Evolutionary conservation across 2,329 filamentous ascomycete genomes (phyloP).

Genomic region (Emmonsiellopsis sp.): DNA sequence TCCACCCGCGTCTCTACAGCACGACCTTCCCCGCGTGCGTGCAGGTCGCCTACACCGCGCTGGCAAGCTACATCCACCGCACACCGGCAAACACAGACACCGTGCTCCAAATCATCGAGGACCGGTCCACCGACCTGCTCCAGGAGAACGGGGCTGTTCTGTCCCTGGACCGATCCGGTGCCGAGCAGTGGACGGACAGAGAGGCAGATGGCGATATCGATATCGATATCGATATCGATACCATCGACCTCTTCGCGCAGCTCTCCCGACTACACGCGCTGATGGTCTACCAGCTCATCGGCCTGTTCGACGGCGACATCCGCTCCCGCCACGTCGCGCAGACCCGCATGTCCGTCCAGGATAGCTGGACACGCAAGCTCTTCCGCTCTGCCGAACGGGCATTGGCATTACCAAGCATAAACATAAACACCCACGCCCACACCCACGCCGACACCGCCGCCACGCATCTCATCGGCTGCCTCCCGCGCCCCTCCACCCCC

Average conservation of each 20-base stretch:
- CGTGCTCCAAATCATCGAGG: neutral
- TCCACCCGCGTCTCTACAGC: neutral
- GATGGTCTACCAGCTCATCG: slow-evolving; percentile 37
- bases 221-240: no score
- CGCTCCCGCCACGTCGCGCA: slow-evolving; percentile 27
- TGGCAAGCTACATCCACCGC: neutral
- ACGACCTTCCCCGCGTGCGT: neutral
- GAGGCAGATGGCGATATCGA: no score
- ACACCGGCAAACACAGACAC: neutral
- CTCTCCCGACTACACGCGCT: slow-evolving; percentile 38
- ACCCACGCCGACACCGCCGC: neutral
- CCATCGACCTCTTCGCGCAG: slow-evolving; percentile 12
- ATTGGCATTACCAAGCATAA: neutral
- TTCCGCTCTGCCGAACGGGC: neutral
- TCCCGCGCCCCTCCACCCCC: no score
- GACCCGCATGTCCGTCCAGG: slow-evolving; percentile 20
- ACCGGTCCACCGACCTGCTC: neutral
- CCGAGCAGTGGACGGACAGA: no score
- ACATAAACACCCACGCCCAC: neutral
- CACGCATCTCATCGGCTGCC: neutral
- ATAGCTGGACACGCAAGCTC: neutral
- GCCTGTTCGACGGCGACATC: slow-evolving; percentile 42
- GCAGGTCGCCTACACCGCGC: neutral
- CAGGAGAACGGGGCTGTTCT: neutral
- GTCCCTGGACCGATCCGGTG: neutral